Conservation (phyloP, 768 basidiomycete species). For the Suillus subalutaceus region DNA sequence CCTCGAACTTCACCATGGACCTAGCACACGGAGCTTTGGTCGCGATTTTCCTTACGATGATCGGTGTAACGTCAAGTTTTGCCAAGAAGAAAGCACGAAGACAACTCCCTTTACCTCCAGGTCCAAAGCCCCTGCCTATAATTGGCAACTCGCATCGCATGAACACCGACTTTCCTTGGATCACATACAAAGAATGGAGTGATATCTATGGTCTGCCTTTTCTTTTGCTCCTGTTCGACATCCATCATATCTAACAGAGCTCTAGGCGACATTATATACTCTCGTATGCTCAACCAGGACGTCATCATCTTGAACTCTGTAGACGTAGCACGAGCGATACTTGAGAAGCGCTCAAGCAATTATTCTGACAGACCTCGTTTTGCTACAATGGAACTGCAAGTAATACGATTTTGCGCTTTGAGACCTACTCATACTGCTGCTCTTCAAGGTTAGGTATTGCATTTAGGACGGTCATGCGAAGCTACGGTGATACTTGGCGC, state of each 20-base stretch:
- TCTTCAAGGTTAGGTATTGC: conserved; percentile 42
- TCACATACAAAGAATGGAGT: conserved; percentile 28
- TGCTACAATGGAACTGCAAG: conserved; percentile 43
- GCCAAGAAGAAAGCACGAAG: conserved; percentile 5
- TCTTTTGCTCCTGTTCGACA: not conserved
- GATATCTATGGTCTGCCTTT: conserved; percentile 25
- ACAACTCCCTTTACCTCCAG: conserved; percentile 47
- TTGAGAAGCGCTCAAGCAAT: conserved; percentile 45
- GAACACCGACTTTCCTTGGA: conserved; percentile 34
- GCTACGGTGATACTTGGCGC: conserved; percentile 34
- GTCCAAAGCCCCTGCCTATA: conserved; percentile 48
- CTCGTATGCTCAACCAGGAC: conserved; percentile 43
- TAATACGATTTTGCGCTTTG: not conserved
- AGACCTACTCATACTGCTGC: not conserved
- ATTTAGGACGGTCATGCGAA: conserved; percentile 42
- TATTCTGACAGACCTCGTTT: conserved; percentile 43
- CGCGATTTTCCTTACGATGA: not conserved
- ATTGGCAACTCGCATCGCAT: conserved; percentile 51
- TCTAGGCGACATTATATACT: conserved; percentile 45
- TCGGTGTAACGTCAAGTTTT: not conserved
- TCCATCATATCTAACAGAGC: not conserved
- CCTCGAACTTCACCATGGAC: not conserved
- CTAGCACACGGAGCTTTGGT: not conserved
- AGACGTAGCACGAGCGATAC: conserved; percentile 39
- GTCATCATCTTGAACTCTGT: conserved; percentile 46